A percentile compares a stretch with the other conserved stretches of the same genome.
phyloP scores from a whole-genome alignment of 306 rosid genomes.

The Calophaca sinica region DNA sequence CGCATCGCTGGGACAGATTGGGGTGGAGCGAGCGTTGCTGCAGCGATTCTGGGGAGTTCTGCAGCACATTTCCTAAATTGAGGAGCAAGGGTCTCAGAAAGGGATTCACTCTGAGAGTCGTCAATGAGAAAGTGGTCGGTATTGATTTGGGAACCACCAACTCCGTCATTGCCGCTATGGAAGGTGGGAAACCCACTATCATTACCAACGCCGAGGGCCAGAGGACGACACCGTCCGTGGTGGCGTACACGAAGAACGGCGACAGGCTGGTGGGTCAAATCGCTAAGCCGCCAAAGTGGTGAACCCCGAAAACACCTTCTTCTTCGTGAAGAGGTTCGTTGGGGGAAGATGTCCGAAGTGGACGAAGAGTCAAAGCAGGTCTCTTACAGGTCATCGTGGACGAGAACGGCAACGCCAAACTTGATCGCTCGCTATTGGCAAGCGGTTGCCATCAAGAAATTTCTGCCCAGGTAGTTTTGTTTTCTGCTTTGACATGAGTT shows the following conservation, averaged over 20 bases:
- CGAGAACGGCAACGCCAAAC: constrained; percentile 84
- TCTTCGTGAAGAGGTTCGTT: constrained; percentile 86
- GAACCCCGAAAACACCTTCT: constrained; percentile 87
- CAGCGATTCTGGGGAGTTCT: no score
- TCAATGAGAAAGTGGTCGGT: constrained; percentile 81
- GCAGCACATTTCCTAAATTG: constrained; percentile 55
- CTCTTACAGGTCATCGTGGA: constrained; percentile 81
- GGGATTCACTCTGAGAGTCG: constrained; percentile 59
- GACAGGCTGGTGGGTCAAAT: constrained; percentile 90
- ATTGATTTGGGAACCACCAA: constrained; percentile 86
- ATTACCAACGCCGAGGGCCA: constrained; percentile 90
- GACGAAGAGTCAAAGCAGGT: constrained; percentile 92
- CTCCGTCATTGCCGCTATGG: constrained; percentile 87
- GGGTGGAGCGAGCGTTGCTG: no score
- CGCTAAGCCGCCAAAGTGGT: constrained; percentile 88
- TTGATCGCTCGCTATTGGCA: constrained; percentile 86
- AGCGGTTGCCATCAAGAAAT: constrained; percentile 84
- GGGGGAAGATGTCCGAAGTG: constrained; percentile 93
- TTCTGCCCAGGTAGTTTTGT: constrained; percentile 74
- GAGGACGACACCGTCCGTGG: constrained; percentile 87
- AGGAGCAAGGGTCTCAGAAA: constrained; percentile 32
- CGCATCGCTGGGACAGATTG: no score
- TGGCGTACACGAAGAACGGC: constrained; percentile 82
- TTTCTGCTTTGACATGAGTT: no score
- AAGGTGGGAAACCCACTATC: no score